Evolutionary conservation across 1,139 yeast species (phyloP).

Genomic region (Pichiaceae sp.): DNA sequence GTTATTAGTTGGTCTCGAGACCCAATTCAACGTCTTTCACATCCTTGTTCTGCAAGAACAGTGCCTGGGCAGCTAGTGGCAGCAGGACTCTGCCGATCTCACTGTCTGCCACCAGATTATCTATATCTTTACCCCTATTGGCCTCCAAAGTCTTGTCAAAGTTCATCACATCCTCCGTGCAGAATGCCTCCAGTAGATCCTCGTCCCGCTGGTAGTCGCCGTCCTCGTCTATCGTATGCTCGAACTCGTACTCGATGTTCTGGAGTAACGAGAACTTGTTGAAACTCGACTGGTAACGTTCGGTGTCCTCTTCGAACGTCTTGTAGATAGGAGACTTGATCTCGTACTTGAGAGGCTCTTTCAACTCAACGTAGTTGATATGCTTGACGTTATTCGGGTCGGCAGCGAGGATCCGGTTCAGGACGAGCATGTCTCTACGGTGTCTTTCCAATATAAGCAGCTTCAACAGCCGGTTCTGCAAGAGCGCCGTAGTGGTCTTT

Average conservation of each 20-base stretch:
- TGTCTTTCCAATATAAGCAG: slow-evolving; percentile 26
- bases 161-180: slow-evolving; percentile 19
- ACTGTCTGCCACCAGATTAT: slow-evolving; percentile 12
- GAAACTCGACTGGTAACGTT: slow-evolving; percentile 16
- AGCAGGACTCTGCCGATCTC: slow-evolving; percentile 22
- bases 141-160: slow-evolving; percentile 12
- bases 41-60: slow-evolving; percentile 12
- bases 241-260: slow-evolving; percentile 26
- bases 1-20: not conserved
- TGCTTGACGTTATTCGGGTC: slow-evolving; percentile 8
- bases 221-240: slow-evolving; percentile 18
- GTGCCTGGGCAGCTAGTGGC: slow-evolving; percentile 26
- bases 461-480: slow-evolving; percentile 24
- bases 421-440: slow-evolving; percentile 22
- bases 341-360: slow-evolving; percentile 20
- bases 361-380: slow-evolving; percentile 14
- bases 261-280: slow-evolving; percentile 24
- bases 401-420: slow-evolving; percentile 15
- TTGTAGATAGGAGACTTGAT: slow-evolving; percentile 24
- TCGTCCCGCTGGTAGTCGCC: slow-evolving; percentile 19
- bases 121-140: slow-evolving; percentile 6
- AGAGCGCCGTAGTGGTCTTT: slow-evolving; percentile 21
- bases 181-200: slow-evolving; percentile 15
- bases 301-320: slow-evolving; percentile 13
- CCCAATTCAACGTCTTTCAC: not conserved